phyloP scores from a whole-genome alignment of 2,329 filamentous ascomycete genomes.

The Torrubiella hemipterigena region DNA sequence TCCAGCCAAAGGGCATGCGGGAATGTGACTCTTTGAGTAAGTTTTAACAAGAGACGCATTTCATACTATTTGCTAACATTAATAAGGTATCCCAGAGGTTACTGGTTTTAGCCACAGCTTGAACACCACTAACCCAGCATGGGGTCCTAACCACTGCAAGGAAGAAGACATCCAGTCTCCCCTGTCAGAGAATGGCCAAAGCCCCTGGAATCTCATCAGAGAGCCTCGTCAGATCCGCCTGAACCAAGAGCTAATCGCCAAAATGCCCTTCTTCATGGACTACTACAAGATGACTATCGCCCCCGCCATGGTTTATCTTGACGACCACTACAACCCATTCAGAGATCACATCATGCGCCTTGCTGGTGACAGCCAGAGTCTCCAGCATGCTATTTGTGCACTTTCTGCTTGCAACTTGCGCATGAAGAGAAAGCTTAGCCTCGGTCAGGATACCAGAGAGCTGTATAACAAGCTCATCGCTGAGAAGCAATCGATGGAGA shows the following conservation, averaged over 20 bases:
- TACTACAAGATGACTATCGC: conserved; percentile 92
- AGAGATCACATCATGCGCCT: conserved; percentile 70
- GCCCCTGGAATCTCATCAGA: conserved; percentile 34
- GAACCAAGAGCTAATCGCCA: conserved; percentile 55
- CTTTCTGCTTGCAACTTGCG: conserved; percentile 80
- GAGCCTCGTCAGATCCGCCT: conserved; percentile 36
- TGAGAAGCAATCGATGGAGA: conserved; percentile 32
- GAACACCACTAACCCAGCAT: conserved; percentile 34
- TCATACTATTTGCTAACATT: too few species aligned
- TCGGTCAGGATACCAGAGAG: conserved; percentile 44
- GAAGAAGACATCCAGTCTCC: conserved; percentile 33
- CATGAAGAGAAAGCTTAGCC: conserved; percentile 62
- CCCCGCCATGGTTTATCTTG: conserved; percentile 82
- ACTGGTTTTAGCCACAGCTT: conserved; percentile 39
- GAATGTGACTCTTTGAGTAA: conserved; percentile 46
- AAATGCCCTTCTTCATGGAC: conserved; percentile 80
- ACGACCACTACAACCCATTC: conserved; percentile 77
- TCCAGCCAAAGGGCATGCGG: conserved; percentile 35
- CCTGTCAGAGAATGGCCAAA: conserved; percentile 30
- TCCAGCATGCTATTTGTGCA: conserved; percentile 89
- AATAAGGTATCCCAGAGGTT: conserved; percentile 40
- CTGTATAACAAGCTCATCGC: conserved; percentile 33
- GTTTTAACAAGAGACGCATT: too few species aligned
- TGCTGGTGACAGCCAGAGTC: conserved; percentile 62
- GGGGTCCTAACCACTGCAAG: conserved; percentile 27